Percentiles rank a stretch among this genome's conserved stretches.
Conservation (phyloP, 345 rosid genomes). For the Euphorbia tirucalli region DNA sequence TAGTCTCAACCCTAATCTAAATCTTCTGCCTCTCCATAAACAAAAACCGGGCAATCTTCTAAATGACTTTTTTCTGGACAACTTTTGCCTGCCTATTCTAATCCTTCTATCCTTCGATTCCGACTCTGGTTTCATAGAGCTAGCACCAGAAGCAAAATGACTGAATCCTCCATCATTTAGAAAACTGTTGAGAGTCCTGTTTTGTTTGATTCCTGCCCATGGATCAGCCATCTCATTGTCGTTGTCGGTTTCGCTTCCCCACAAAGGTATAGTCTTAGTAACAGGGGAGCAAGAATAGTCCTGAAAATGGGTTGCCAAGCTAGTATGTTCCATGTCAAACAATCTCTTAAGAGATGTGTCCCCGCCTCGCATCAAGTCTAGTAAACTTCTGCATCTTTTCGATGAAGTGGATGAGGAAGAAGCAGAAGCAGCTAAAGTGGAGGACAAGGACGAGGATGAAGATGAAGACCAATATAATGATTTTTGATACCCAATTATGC, state of each 20-base stretch:
- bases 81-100: slow-evolving; percentile 6
- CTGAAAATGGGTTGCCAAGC: slow-evolving; percentile 43
- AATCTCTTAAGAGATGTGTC: slow-evolving; percentile 46
- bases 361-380: slow-evolving; percentile 46
- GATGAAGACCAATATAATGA: slow-evolving; percentile 42
- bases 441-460: slow-evolving; percentile 22
- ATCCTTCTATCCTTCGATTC: slow-evolving; percentile 1
- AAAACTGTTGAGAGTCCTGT: not conserved
- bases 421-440: slow-evolving; percentile 21
- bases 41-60: slow-evolving; percentile 46
- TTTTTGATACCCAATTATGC: slow-evolving; percentile 44
- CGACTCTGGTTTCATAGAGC: slow-evolving; percentile 16
- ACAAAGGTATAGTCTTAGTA: slow-evolving; percentile 37
- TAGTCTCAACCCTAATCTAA: slow-evolving; percentile 35
- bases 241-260: slow-evolving; percentile 44
- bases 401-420: slow-evolving; percentile 27
- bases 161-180: slow-evolving; percentile 10
- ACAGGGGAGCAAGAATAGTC: slow-evolving; percentile 46
- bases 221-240: slow-evolving; percentile 36
- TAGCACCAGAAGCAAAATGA: slow-evolving; percentile 29
- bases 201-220: slow-evolving; percentile 35
- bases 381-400: slow-evolving; percentile 28
- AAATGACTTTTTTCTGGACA: slow-evolving; percentile 46
- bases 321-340: slow-evolving; percentile 51
- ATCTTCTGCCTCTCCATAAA: slow-evolving; percentile 32